Conservation (phyloP, 495 filamentous ascomycete species). For the Friedmanniomyces endolithicus region DNA sequence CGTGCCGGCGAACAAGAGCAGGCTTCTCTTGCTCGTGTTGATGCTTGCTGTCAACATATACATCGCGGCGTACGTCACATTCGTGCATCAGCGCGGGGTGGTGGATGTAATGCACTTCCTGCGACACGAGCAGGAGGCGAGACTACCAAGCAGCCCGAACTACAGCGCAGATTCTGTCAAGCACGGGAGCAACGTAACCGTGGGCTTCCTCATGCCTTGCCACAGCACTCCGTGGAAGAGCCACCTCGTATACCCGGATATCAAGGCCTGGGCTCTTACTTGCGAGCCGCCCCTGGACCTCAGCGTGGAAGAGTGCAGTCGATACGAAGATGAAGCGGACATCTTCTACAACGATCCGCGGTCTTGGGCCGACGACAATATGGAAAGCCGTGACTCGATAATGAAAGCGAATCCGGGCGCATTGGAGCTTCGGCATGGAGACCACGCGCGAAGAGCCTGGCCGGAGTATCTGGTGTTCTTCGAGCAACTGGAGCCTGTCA, state of each 20-base stretch:
- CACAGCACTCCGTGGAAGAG: slow-evolving; percentile 96
- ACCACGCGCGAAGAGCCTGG: slow-evolving; percentile 35
- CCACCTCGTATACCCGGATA: slow-evolving; percentile 59
- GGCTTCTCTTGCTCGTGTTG: slow-evolving; percentile 43
- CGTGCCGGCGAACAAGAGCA: slow-evolving; percentile 25
- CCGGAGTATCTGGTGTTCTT: slow-evolving; percentile 56
- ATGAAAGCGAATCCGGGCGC: neutral
- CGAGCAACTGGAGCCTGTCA: slow-evolving; percentile 43
- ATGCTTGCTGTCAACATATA: slow-evolving; percentile 53
- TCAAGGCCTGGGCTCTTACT: slow-evolving; percentile 74
- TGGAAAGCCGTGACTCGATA: slow-evolving; percentile 29
- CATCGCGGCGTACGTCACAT: slow-evolving; percentile 60
- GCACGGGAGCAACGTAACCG: slow-evolving; percentile 40
- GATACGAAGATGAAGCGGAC: slow-evolving; percentile 81
- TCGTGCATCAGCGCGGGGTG: slow-evolving; percentile 67
- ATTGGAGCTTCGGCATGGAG: slow-evolving; percentile 4
- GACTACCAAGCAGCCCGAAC: neutral
- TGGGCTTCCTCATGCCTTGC: slow-evolving; percentile 91
- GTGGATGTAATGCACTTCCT: slow-evolving; percentile 61
- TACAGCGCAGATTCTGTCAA: neutral
- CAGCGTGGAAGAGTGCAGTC: slow-evolving; percentile 39
- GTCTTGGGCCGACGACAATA: slow-evolving; percentile 45
- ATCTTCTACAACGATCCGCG: slow-evolving; percentile 63
- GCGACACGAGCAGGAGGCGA: slow-evolving; percentile 51
- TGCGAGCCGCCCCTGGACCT: slow-evolving; percentile 80